Evolutionary conservation across 2,329 filamentous ascomycete genomes (phyloP), one percentile per base, ranked within the genome.

Genomic region (Ceratocystis colombiana): DNA sequence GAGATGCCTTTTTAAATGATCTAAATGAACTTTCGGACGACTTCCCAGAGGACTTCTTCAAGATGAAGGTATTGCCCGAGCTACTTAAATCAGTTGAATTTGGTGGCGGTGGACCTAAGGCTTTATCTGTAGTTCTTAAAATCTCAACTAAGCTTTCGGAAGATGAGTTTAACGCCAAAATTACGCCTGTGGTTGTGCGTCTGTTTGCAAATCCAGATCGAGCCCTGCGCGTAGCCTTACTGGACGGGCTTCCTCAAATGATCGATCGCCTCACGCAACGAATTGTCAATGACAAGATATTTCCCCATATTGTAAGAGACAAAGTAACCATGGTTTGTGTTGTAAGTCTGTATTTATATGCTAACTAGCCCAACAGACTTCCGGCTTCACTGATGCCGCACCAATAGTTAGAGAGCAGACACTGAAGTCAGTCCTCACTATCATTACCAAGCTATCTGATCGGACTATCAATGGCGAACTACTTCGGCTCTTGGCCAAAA

Each of bases 11-110:
- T 70, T 79, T 99, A 15, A 82, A 80, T 65, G 90, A 96, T 72
- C 82, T 99, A 5, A 90, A 96, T 70, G 82, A 88, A 68, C 81
- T 96, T 4, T 88, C 90, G 0, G 90, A 96, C 70, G 92, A 99
- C 74, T 96, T 97, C 69, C 94, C 94, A 0, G 93, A 96, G 73
- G 94, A 97, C 68, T 99, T 96, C 75, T 96, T 97, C 80, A 96
- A 95, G 74, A 89, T 96, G 82, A 99, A 97, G 73, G 86, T 99
- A 2, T 80, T 99, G 7, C 94, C 94, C 0, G 94, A 99, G 73
- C 79, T 99, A 37, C 81, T 99, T n/a, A 99, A 97, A 73, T 96
- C 92, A 0, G 91, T 97, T n/a, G 94, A 99, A 72, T 99, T 96
- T 74, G 94, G 94, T 6, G 94, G 93, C 10, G 94, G 94, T 33